Conservation (phyloP, 495 filamentous ascomycete genomes). For the Choiromyces venosus region DNA sequence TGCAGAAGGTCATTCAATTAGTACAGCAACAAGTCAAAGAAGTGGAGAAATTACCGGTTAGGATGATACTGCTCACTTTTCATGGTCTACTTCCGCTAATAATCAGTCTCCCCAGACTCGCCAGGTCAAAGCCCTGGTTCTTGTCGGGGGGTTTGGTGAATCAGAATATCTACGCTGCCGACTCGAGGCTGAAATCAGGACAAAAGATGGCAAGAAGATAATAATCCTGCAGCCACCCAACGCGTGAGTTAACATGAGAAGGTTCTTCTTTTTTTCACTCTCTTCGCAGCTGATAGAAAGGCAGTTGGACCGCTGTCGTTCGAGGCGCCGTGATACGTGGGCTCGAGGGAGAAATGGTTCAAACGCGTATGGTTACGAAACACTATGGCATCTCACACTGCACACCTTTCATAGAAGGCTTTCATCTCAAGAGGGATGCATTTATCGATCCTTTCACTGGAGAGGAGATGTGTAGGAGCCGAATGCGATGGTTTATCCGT, state of each 20-base stretch:
- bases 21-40: conserved; percentile 57
- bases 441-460: neutral
- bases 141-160: conserved; percentile 66
- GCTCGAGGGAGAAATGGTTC: conserved; percentile 16
- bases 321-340: conserved; percentile 17
- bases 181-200: conserved; percentile 60
- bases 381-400: neutral
- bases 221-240: conserved; percentile 16
- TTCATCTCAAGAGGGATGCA: conserved; percentile 8
- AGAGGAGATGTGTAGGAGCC: neutral
- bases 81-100: neutral
- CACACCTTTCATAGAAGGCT: neutral
- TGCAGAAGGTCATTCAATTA: conserved; percentile 58
- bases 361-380: conserved; percentile 7
- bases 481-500: conserved; percentile 11
- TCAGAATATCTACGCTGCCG: conserved; percentile 61
- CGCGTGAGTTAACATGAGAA: conserved; percentile 1
- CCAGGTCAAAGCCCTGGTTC: conserved; percentile 48
- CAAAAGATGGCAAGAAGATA: conserved; percentile 14
- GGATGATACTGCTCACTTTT: neutral
- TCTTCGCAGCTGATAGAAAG: neutral
- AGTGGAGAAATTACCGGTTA: conserved; percentile 41
- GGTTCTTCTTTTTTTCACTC: neutral
- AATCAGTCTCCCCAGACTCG: neutral
- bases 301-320: conserved; percentile 24